Evolutionary conservation across 768 basidiomycete genomes (phyloP).

Genomic region (Astraeus odoratus): DNA sequence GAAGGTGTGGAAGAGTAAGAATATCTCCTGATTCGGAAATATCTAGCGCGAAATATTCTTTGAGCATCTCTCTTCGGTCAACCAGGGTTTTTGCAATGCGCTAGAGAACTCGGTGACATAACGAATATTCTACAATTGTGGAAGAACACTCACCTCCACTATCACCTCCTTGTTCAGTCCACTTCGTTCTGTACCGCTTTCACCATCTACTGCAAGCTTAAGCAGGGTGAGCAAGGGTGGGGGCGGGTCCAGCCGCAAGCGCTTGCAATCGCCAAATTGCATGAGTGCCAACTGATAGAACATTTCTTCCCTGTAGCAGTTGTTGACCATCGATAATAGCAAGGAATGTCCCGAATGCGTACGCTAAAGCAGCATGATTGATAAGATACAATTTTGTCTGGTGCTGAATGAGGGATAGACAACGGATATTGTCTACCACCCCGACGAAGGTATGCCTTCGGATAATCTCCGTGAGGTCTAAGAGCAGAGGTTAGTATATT

Average conservation of each 20-base stretch:
- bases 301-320: constrained; percentile 66
- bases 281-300: constrained; percentile 91
- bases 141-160: constrained; percentile 49
- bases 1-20: constrained; percentile 73
- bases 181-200: constrained; percentile 44
- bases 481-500: neutral
- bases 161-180: constrained; percentile 55
- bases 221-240: constrained; percentile 67
- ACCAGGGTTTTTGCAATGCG: constrained; percentile 57
- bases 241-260: constrained; percentile 76
- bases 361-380: constrained; percentile 82
- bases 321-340: neutral
- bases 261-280: constrained; percentile 81
- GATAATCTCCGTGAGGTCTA: constrained; percentile 79
- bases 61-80: constrained; percentile 70
- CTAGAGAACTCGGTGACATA: constrained; percentile 29
- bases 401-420: constrained; percentile 79
- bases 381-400: constrained; percentile 85
- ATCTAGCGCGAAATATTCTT: constrained; percentile 82
- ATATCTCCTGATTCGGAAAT: constrained; percentile 64
- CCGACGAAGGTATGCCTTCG: constrained; percentile 90
- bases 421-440: constrained; percentile 69
- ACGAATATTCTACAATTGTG: neutral
- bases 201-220: constrained; percentile 69
- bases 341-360: constrained; percentile 25